Evolutionary conservation across 768 basidiomycete species (phyloP).

Genomic region (Cyclocybe cylindracea): DNA sequence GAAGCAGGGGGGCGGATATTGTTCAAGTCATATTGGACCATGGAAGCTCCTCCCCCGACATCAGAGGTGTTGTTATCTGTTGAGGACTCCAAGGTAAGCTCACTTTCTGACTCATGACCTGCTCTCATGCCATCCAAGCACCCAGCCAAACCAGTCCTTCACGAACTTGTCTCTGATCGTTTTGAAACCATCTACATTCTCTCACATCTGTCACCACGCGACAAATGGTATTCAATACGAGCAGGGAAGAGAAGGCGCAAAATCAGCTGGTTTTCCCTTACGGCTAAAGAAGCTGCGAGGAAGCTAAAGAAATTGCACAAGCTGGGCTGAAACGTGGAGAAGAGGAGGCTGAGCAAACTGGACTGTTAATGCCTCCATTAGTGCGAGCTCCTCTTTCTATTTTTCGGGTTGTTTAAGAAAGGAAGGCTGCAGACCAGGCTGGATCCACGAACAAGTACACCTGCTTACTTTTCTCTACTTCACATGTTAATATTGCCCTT

Average conservation of each 20-base stretch:
- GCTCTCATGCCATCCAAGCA: slow-evolving; percentile 6
- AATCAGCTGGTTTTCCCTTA: slow-evolving; percentile 75
- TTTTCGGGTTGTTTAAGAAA: slow-evolving; percentile 61
- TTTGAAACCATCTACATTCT: slow-evolving; percentile 74
- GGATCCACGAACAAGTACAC: slow-evolving; percentile 55
- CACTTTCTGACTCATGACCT: neutral
- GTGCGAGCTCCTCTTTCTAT: slow-evolving; percentile 15
- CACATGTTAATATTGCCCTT: slow-evolving; percentile 1
- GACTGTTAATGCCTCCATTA: slow-evolving; percentile 55
- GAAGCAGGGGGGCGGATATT: slow-evolving; percentile 70
- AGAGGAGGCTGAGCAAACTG: slow-evolving; percentile 71
- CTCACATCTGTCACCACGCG: slow-evolving; percentile 78
- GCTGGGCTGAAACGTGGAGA: slow-evolving; percentile 68
- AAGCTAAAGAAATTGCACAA: slow-evolving; percentile 68
- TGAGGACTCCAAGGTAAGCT: slow-evolving; percentile 55
- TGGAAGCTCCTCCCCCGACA: slow-evolving; percentile 82
- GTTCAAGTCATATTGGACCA: slow-evolving; percentile 78
- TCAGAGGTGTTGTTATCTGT: slow-evolving; percentile 54
- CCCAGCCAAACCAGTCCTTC: slow-evolving; percentile 54
- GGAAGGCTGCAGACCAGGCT: slow-evolving; percentile 52
- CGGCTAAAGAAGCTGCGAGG: slow-evolving; percentile 75
- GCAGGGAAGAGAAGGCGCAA: slow-evolving; percentile 73
- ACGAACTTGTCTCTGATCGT: slow-evolving; percentile 72
- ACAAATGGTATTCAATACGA: slow-evolving; percentile 83
- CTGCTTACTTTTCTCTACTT: neutral